Conservation (phyloP, 306 rosid species). For the Glycyrrhiza uralensis region DNA sequence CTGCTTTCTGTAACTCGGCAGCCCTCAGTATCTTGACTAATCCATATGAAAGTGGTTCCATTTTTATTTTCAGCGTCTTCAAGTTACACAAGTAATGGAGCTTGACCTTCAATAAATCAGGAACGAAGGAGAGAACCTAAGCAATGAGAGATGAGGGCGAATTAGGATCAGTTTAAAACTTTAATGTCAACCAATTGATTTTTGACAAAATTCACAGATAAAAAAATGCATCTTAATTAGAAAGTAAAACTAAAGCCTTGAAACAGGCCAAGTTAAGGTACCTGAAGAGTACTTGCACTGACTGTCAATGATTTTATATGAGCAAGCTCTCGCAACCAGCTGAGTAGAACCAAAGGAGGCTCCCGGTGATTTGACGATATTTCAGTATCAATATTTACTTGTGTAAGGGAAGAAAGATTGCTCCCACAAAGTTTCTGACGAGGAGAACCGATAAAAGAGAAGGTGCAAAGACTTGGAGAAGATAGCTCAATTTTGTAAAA, state of each 20-base stretch:
- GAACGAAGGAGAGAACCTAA: constrained; percentile 20
- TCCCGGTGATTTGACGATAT: neutral
- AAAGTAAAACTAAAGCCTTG: neutral
- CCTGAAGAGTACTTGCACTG: constrained; percentile 21
- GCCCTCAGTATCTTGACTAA: neutral
- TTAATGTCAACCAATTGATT: neutral
- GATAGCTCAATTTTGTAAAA: constrained; percentile 13
- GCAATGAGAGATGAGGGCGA: neutral
- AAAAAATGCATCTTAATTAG: neutral
- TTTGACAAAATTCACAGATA: neutral
- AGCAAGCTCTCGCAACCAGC: neutral
- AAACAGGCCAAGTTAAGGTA: neutral
- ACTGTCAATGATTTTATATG: neutral
- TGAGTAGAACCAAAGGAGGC: neutral
- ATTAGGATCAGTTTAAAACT: neutral
- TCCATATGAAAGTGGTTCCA: neutral
- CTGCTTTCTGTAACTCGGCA: neutral
- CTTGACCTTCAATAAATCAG: neutral
- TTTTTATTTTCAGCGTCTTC: neutral
- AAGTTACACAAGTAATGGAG: constrained; percentile 1
- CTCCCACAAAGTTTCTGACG: neutral
- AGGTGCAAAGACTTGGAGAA: constrained; percentile 7
- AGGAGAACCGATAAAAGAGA: constrained; percentile 5
- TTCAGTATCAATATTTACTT: neutral
- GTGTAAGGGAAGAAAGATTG: constrained; percentile 2